Evolutionary conservation across 2,329 filamentous ascomycete species (phyloP), one percentile per base, ranked within the genome.

Genomic region (Fusarium citri): DNA sequence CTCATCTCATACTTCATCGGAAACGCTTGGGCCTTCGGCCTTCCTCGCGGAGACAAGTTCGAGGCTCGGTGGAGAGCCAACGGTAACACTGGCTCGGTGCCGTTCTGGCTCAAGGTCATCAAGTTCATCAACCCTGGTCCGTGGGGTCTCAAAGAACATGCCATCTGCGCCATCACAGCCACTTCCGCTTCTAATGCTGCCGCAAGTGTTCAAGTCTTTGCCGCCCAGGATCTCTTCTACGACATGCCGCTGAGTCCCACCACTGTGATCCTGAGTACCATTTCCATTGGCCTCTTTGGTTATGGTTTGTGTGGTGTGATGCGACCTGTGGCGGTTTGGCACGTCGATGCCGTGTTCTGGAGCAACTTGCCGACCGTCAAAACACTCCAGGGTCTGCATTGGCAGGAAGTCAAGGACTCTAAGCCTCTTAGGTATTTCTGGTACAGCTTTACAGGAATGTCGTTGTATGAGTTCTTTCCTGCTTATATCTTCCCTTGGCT

Each of bases 281-380:
- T 88, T 54, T 88, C 85, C 0, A 87, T 88, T 42, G 84, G 84
- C 0, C 73, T 88, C 3, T 88, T 87, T 55, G 86, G 86, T 2
- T 88, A 87, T 42, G 86, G 85, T 3, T 74, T 88, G 5, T 83
- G 81, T 45, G 86, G 86, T 10, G 47, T 88, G 4, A 75, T 88
- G 71, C 84, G 86, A 1, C 86, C 86, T 1, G 81, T 88, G 40
- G 80, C 82, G 3, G 86, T 88, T 14, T 88, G 84, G 81, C 85
- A 87, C 54, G 83, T 85, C 8, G 86, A 88, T 16, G 82, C 85
- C 3, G 86, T 88, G 5, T 88, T 87, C 76, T 88, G 86, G 86
- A 78, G 80, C 37, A 85, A 79, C 8, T 74, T 88, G 6, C 86
- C 86, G 0, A 84, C 82, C 0, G 84, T 87, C 54, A 87, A 87